phyloP scores from a whole-genome alignment of 2,329 filamentous ascomycete genomes.

The Zymoseptoria crescenta region DNA sequence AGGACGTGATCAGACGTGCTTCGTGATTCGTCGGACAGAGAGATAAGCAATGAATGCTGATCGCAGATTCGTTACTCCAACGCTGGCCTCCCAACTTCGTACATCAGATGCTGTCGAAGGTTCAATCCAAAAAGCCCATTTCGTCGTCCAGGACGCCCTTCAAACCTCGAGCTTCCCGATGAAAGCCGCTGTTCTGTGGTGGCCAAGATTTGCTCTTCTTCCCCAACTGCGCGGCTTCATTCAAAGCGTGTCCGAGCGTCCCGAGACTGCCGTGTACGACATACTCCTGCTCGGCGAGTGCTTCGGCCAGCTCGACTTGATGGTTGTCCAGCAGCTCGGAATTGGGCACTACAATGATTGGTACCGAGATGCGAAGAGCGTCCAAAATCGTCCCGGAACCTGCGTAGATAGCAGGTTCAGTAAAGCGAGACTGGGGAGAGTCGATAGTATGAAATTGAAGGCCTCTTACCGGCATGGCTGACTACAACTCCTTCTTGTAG shows the following conservation, averaged over 20 bases:
- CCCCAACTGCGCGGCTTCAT: slow-evolving; percentile 42
- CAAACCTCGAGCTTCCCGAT: slow-evolving; percentile 35
- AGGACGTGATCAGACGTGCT: too few relatives aligned
- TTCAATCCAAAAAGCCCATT: slow-evolving; percentile 48
- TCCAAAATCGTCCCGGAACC: slow-evolving; percentile 86
- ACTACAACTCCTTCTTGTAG: slow-evolving; percentile 63
- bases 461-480: slow-evolving; percentile 70
- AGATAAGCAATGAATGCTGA: too few relatives aligned
- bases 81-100: not conserved
- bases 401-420: slow-evolving; percentile 32
- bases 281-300: slow-evolving; percentile 67
- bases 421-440: not conserved
- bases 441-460: not conserved
- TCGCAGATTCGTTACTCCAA: not conserved
- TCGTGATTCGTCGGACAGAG: too few relatives aligned
- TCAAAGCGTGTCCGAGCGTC: slow-evolving; percentile 44
- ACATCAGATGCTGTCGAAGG: not conserved
- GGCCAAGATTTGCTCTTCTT: slow-evolving; percentile 42
- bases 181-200: slow-evolving; percentile 39
- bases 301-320: slow-evolving; percentile 75
- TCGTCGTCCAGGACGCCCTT: slow-evolving; percentile 50
- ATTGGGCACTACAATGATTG: slow-evolving; percentile 88
- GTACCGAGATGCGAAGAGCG: slow-evolving; percentile 63
- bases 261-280: slow-evolving; percentile 61
- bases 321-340: slow-evolving; percentile 76